Conservation (phyloP, 305 asterid genomes). For the Striga hermonthica region DNA sequence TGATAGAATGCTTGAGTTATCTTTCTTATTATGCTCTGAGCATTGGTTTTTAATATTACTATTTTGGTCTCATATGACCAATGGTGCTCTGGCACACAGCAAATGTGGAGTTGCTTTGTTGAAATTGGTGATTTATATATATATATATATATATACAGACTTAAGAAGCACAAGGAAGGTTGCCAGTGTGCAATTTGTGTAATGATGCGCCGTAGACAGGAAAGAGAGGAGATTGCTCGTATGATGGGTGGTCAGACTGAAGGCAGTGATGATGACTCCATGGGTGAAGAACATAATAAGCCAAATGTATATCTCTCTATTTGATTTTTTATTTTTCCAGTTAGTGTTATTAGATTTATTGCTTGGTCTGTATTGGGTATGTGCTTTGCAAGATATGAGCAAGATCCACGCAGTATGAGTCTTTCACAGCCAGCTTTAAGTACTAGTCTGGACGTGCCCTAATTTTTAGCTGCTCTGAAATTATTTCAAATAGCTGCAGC, state of each 20-base stretch:
- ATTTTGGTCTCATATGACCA: too few species aligned
- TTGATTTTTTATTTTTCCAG: conserved; percentile 17
- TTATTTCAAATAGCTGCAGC: too few species aligned
- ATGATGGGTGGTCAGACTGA: conserved; percentile 56
- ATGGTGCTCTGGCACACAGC: neutral
- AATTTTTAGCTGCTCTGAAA: too few species aligned
- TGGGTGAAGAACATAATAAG: conserved; percentile 59
- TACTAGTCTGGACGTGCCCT: too few species aligned
- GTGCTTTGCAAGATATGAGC: neutral
- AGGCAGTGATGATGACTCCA: conserved; percentile 73
- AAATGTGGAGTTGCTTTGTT: conserved; percentile 1
- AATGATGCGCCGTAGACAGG: conserved; percentile 96
- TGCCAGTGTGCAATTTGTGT: conserved; percentile 94
- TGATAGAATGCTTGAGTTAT: too few species aligned
- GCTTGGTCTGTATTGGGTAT: conserved; percentile 9
- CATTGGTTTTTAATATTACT: too few species aligned
- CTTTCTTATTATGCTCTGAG: too few species aligned
- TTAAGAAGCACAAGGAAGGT: conserved; percentile 91
- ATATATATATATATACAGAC: conserved; percentile 42
- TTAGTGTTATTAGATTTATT: too few species aligned
- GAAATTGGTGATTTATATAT: neutral
- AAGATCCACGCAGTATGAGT: too few species aligned
- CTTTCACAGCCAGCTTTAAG: too few species aligned
- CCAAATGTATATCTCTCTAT: conserved; percentile 48
- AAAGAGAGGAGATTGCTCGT: conserved; percentile 77